These are phyloP conservation scores for Afroboletus lepidellus DNA, from an alignment of 1,284 basidiomycete species.

Conservation along the genomic window DNA sequence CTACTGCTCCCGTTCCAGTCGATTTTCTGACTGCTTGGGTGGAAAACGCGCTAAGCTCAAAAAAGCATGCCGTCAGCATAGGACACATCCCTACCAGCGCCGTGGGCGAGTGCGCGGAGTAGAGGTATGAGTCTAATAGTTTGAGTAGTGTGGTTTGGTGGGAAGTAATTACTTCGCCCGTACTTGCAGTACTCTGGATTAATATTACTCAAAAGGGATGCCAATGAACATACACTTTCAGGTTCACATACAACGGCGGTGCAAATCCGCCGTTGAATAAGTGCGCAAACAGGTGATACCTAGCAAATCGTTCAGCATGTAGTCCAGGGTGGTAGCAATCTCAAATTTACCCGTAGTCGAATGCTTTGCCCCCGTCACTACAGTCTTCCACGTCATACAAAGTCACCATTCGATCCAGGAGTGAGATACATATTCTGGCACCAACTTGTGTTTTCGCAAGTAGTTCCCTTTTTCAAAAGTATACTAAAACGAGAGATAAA, in stretches of 20 bases:
- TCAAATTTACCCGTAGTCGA: slow-evolving; percentile 65
- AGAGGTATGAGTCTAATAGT: slow-evolving; percentile 78
- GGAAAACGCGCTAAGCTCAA: slow-evolving; percentile 52
- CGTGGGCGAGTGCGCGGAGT: slow-evolving; percentile 38
- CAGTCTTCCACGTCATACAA: slow-evolving; percentile 65
- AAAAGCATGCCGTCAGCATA: slow-evolving; percentile 53
- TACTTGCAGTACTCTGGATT: slow-evolving; percentile 39
- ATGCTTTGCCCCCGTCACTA: slow-evolving; percentile 59
- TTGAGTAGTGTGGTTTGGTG: slow-evolving; percentile 85
- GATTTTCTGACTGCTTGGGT: slow-evolving; percentile 50
- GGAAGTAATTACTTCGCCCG: slow-evolving; percentile 73
- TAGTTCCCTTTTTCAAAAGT: slow-evolving; percentile 40
- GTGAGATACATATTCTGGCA: slow-evolving; percentile 54
- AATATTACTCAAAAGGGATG: slow-evolving; percentile 2
- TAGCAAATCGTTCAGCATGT: slow-evolving; percentile 24
- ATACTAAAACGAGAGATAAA: slow-evolving; percentile 1
- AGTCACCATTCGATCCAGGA: slow-evolving; percentile 67
- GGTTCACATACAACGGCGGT: slow-evolving; percentile 49
- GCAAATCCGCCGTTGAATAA: slow-evolving; percentile 51
- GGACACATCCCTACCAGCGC: slow-evolving; percentile 45
- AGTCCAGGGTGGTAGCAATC: neutral
- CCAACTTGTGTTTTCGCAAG: slow-evolving; percentile 54
- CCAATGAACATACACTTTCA: slow-evolving; percentile 45
- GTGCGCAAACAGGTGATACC: slow-evolving; percentile 56
- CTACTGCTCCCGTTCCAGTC: slow-evolving; percentile 34